Percentiles rank a stretch among this genome's conserved stretches.
These are phyloP conservation scores for Daldinia concentrica DNA, from an alignment of 495 filamentous ascomycete species.

Conservation along the genomic window DNA sequence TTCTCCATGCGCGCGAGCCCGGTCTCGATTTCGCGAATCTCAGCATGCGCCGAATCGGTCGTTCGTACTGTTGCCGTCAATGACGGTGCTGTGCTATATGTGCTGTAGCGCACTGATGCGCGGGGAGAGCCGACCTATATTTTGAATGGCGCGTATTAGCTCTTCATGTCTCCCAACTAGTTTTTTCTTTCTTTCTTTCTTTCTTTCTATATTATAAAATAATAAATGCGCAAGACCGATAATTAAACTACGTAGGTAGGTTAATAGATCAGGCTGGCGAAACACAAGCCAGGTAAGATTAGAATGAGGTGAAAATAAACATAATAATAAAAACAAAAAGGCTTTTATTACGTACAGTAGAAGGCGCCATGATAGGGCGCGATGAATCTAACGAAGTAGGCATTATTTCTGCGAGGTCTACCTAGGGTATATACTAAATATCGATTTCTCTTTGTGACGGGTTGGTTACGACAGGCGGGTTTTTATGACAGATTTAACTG, in stretches of 20 bases:
- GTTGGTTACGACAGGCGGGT: conserved; percentile 6
- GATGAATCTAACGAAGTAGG: conserved; percentile 75
- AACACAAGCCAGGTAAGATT: neutral
- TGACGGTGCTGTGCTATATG: conserved; percentile 78
- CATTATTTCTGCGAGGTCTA: conserved; percentile 50
- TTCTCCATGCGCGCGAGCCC: conserved; percentile 91
- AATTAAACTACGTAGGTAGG: too few relatives aligned
- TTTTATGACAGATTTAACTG: conserved; percentile 32
- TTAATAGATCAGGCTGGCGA: neutral
- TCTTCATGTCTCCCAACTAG: neutral
- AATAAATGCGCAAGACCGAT: too few relatives aligned
- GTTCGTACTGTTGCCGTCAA: conserved; percentile 69
- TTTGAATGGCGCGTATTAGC: neutral
- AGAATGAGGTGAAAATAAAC: neutral
- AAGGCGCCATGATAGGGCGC: conserved; percentile 79
- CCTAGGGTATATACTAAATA: conserved; percentile 9
- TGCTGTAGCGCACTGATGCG: conserved; percentile 81
- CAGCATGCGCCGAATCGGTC: conserved; percentile 69
- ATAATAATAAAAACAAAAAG: conserved; percentile 1
- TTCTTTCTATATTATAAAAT: too few relatives aligned
- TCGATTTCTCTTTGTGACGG: conserved; percentile 3
- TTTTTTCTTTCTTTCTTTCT: too few relatives aligned
- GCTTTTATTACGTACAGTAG: conserved; percentile 61
- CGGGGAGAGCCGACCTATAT: conserved; percentile 56
- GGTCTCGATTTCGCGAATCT: conserved; percentile 83